These are phyloP conservation scores for Catunica adiposa DNA, from an alignment of 2,329 filamentous ascomycete species.

Conservation along the genomic window DNA sequence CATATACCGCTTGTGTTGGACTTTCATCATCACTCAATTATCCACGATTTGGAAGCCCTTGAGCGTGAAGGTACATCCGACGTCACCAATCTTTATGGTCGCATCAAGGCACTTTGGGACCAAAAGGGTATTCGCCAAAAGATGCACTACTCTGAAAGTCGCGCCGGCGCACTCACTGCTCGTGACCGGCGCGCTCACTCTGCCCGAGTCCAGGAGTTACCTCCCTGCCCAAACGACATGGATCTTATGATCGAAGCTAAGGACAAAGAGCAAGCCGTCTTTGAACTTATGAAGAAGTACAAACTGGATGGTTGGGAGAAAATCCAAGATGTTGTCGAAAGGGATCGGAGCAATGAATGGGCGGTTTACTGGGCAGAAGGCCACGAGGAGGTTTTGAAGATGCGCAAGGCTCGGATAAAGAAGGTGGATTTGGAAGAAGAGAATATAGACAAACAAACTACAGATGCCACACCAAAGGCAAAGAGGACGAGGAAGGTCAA, in stretches of 20 bases:
- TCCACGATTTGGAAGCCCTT: constrained; percentile 62
- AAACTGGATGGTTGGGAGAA: constrained; percentile 63
- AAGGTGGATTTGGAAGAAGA: constrained; percentile 21
- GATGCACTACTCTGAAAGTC: constrained; percentile 89
- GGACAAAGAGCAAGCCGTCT: constrained; percentile 92
- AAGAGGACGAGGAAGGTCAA: neutral
- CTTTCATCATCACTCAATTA: constrained; percentile 89
- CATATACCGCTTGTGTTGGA: constrained; percentile 86
- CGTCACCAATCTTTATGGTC: constrained; percentile 55
- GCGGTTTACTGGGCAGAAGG: constrained; percentile 52
- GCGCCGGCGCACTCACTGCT: constrained; percentile 29
- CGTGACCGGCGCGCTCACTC: constrained; percentile 73
- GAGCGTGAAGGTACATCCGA: constrained; percentile 78
- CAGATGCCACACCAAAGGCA: neutral
- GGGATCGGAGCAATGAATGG: constrained; percentile 22
- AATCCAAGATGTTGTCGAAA: constrained; percentile 62
- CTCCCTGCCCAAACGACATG: constrained; percentile 68
- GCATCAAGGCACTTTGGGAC: constrained; percentile 71
- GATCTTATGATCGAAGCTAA: constrained; percentile 99
- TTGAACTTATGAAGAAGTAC: constrained; percentile 80
- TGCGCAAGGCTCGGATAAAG: constrained; percentile 52
- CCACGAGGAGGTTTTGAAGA: constrained; percentile 79
- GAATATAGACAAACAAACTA: constrained; percentile 18
- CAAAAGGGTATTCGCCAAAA: constrained; percentile 77
- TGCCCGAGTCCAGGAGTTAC: constrained; percentile 59